Evolutionary conservation across 352 stramenopile genomes (phyloP).

Genomic region (Phytophthora fragariae): DNA sequence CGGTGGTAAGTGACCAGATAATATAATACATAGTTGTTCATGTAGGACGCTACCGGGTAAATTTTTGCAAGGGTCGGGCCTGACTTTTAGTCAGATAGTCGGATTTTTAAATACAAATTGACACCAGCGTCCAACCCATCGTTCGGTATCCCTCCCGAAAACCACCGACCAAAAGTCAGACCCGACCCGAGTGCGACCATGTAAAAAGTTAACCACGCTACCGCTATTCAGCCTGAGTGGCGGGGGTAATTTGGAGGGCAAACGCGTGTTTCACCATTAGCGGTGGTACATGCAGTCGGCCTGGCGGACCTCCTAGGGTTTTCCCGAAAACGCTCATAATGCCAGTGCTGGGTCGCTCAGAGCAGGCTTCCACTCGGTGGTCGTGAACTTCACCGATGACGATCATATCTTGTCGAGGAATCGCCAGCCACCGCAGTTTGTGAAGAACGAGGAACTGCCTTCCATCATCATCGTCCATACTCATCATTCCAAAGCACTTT

Average conservation of each 20-base stretch:
- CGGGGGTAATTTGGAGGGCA: background rate
- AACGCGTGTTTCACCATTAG: background rate
- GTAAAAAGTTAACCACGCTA: no score
- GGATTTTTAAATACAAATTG: no score
- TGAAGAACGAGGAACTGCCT: background rate
- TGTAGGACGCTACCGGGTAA: no score
- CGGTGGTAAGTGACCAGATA: no score
- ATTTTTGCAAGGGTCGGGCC: no score
- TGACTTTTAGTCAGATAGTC: no score
- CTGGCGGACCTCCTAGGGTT: slow-evolving; percentile 2
- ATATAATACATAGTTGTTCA: no score
- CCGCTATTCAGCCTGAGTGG: background rate
- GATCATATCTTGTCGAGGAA: slow-evolving; percentile 17
- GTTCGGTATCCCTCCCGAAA: no score
- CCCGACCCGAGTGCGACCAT: no score
- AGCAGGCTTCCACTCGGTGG: background rate
- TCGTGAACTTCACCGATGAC: slow-evolving; percentile 6
- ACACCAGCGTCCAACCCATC: no score
- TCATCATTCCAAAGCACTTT: slow-evolving; percentile 16
- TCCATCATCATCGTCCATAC: slow-evolving; percentile 11
- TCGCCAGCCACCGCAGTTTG: slow-evolving; percentile 5
- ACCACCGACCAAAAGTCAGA: no score
- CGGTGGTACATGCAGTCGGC: background rate
- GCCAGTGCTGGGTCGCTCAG: background rate
- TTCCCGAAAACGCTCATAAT: slow-evolving; percentile 7